Evolutionary conservation across 306 rosid genomes (phyloP).

Genomic region (Hippophae tibetana): DNA sequence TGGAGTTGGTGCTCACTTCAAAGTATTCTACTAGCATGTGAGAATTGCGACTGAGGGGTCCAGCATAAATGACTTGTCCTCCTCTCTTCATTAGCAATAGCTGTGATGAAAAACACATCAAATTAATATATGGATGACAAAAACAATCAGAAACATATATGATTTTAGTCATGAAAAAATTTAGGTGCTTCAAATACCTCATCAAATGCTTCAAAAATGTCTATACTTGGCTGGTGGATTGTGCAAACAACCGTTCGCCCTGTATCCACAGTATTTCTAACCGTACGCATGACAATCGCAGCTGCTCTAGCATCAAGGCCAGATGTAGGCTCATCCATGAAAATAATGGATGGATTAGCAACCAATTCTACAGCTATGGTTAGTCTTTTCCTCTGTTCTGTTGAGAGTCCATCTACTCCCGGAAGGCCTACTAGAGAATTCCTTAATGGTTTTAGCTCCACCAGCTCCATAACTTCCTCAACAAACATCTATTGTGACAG

Average conservation of each 20-base stretch:
- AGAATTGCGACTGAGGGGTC: slow-evolving; percentile 34
- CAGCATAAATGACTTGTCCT: slow-evolving; percentile 36
- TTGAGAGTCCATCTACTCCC: slow-evolving; percentile 40
- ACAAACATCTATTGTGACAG: slow-evolving; percentile 27
- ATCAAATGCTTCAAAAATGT: slow-evolving; percentile 42
- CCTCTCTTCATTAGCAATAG: slow-evolving; percentile 33
- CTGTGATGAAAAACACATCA: slow-evolving; percentile 5
- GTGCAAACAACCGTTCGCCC: slow-evolving; percentile 45
- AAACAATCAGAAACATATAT: too few species aligned
- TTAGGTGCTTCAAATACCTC: slow-evolving; percentile 18
- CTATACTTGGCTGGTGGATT: slow-evolving; percentile 45
- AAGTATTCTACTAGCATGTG: slow-evolving; percentile 30
- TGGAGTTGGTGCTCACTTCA: slow-evolving; percentile 23
- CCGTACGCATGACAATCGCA: slow-evolving; percentile 45
- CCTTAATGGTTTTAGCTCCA: slow-evolving; percentile 33
- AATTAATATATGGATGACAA: too few species aligned
- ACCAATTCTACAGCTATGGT: slow-evolving; percentile 43
- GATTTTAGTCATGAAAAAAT: too few species aligned
- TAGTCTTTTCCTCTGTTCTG: slow-evolving; percentile 39
- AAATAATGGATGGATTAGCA: slow-evolving; percentile 40
- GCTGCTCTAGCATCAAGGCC: slow-evolving; percentile 50
- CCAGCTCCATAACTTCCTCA: slow-evolving; percentile 37
- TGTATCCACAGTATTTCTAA: slow-evolving; percentile 39
- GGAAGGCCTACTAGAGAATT: slow-evolving; percentile 38
- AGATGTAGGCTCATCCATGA: slow-evolving; percentile 49